Conservation (phyloP, 83 land plant species). For the Picea abies region DNA sequence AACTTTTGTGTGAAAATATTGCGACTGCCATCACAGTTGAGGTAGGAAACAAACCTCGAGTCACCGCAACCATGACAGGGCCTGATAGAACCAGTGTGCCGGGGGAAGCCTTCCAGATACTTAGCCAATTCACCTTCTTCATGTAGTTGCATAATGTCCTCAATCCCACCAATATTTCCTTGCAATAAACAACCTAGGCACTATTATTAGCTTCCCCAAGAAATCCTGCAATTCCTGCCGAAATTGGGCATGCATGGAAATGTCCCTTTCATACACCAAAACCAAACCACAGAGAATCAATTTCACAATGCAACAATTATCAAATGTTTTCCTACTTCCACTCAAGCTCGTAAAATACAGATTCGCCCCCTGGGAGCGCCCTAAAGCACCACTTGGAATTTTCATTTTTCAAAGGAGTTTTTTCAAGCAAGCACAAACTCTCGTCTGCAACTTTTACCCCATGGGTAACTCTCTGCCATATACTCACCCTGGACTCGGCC, state of each 20-base stretch:
- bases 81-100: slow-evolving; percentile 9
- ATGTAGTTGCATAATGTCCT: slow-evolving; percentile 49
- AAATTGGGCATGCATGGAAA: slow-evolving; percentile 64
- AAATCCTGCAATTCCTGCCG: slow-evolving; percentile 54
- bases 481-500: too few species aligned
- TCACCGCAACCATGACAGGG: slow-evolving; percentile 61
- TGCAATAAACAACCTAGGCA: slow-evolving; percentile 53
- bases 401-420: neutral
- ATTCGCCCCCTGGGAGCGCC: slow-evolving; percentile 25
- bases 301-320: slow-evolving; percentile 54
- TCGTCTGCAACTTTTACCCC: too few species aligned
- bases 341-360: slow-evolving; percentile 67
- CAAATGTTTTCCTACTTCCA: slow-evolving; percentile 64
- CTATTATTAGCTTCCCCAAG: slow-evolving; percentile 19
- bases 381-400: neutral
- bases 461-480: too few species aligned
- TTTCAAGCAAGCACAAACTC: neutral
- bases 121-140: slow-evolving; percentile 56
- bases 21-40: slow-evolving; percentile 65
- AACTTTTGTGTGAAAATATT: too few species aligned
- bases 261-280: slow-evolving; percentile 59
- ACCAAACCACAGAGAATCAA: slow-evolving; percentile 39
- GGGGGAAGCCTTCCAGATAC: slow-evolving; percentile 36
- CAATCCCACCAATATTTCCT: slow-evolving; percentile 60
- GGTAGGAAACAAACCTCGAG: slow-evolving; percentile 60